A percentile compares a stretch with the other conserved stretches of the same genome.
These are phyloP conservation scores for Trichoderma parareesei DNA, from an alignment of 495 filamentous ascomycete species.

Conservation along the genomic window DNA sequence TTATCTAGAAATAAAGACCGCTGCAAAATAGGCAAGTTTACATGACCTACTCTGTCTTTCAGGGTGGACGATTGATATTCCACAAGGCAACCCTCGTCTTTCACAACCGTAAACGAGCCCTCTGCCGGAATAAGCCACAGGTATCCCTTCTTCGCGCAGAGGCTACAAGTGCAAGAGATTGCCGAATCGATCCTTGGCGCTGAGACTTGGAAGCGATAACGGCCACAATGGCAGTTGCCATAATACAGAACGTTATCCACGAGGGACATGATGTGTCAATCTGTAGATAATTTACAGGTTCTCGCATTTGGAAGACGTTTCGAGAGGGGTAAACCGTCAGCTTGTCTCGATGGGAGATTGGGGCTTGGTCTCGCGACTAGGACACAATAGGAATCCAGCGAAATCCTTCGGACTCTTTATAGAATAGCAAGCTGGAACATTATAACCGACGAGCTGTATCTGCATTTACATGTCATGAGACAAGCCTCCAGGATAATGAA, in stretches of 20 bases:
- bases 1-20: neutral
- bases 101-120: slow-evolving; percentile 8
- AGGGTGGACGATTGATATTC: slow-evolving; percentile 10
- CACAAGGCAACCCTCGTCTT: slow-evolving; percentile 9
- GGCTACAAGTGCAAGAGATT: slow-evolving; percentile 16
- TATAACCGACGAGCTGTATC: neutral
- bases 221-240: slow-evolving; percentile 29
- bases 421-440: neutral
- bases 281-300: neutral
- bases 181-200: slow-evolving; percentile 14
- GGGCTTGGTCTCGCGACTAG: neutral
- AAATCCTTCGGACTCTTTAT: neutral
- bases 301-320: neutral
- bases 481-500: too few relatives aligned
- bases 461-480: too few relatives aligned
- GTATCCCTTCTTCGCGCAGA: neutral
- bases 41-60: slow-evolving; percentile 11
- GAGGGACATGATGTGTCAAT: neutral
- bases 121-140: neutral
- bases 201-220: slow-evolving; percentile 21
- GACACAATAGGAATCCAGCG: neutral
- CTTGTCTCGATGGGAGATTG: too few relatives aligned
- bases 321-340: neutral
- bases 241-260: neutral
- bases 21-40: neutral